Percentiles rank a stretch among this genome's conserved stretches.
Evolutionary conservation across 441 rosid species (phyloP).

Genomic region (Gossypium davidsonii): DNA sequence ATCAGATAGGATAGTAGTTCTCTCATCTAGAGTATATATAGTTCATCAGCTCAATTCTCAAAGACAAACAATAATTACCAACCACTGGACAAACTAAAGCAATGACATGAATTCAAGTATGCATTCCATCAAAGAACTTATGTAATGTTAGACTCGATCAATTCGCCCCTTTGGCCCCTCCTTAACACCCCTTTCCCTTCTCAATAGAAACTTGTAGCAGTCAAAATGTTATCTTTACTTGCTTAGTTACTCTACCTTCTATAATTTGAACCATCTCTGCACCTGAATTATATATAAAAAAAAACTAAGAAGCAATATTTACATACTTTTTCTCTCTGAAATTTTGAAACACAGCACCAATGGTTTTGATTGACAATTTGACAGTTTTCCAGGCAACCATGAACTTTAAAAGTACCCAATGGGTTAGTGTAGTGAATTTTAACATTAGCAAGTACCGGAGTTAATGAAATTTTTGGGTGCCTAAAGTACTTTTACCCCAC

Average conservation of each 20-base stretch:
- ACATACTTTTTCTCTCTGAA: neutral
- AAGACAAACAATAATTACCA: neutral
- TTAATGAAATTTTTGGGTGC: neutral
- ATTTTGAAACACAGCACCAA: neutral
- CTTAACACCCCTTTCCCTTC: neutral
- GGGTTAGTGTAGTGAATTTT: neutral
- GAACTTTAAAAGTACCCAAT: neutral
- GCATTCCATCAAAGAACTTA: neutral
- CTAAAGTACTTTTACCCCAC: neutral
- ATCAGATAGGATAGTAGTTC: neutral
- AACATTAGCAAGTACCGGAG: neutral
- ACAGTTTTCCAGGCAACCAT: neutral
- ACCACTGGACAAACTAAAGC: neutral
- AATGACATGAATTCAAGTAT: neutral
- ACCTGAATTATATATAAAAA: neutral
- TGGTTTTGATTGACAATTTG: neutral
- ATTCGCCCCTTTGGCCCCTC: neutral
- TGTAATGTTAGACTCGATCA: too few relatives aligned
- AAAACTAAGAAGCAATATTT: neutral
- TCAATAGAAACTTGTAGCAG: conserved; percentile 1
- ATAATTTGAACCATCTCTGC: neutral
- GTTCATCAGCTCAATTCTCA: neutral
- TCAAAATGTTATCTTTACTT: neutral
- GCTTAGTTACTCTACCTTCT: neutral
- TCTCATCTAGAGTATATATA: neutral